Conservation (phyloP, 2,329 filamentous ascomycete species). For the Xylariales sp. region DNA sequence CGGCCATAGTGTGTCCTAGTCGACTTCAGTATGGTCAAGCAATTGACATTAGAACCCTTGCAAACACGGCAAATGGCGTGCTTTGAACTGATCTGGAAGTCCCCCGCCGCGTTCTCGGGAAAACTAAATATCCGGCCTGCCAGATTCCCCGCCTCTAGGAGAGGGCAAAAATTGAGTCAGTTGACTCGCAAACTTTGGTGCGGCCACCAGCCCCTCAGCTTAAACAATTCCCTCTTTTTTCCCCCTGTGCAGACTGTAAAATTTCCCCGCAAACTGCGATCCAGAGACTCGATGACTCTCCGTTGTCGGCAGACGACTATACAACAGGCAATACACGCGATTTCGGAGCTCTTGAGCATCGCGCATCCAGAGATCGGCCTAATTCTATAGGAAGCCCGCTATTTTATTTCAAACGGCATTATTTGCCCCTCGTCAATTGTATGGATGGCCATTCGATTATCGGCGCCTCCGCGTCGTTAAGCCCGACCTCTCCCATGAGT, state of each 20-base stretch:
- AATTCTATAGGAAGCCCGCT: background rate
- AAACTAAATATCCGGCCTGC: conserved; percentile 2
- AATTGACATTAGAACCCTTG: background rate
- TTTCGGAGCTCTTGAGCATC: conserved; percentile 8
- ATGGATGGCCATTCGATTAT: conserved; percentile 45
- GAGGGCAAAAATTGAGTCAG: background rate
- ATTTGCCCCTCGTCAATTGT: conserved; percentile 24
- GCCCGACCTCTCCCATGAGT: conserved; percentile 53
- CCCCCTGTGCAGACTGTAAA: conserved; percentile 3
- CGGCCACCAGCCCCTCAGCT: conserved; percentile 5
- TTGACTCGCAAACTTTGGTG: background rate
- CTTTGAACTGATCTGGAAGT: background rate
- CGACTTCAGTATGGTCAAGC: too few species aligned
- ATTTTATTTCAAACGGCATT: conserved; percentile 4
- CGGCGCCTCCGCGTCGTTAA: conserved; percentile 44
- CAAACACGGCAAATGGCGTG: background rate
- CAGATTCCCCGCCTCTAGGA: background rate
- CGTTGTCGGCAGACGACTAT: conserved; percentile 9
- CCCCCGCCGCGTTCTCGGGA: background rate
- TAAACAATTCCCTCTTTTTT: conserved; percentile 5
- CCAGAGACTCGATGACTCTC: conserved; percentile 6
- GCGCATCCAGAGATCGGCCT: conserved; percentile 2
- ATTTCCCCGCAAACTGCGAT: conserved; percentile 7
- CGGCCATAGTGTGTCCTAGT: too few species aligned
- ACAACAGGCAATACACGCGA: conserved; percentile 7